Evolutionary conservation across 345 rosid genomes (phyloP).

Genomic region (Brassica nigra): DNA sequence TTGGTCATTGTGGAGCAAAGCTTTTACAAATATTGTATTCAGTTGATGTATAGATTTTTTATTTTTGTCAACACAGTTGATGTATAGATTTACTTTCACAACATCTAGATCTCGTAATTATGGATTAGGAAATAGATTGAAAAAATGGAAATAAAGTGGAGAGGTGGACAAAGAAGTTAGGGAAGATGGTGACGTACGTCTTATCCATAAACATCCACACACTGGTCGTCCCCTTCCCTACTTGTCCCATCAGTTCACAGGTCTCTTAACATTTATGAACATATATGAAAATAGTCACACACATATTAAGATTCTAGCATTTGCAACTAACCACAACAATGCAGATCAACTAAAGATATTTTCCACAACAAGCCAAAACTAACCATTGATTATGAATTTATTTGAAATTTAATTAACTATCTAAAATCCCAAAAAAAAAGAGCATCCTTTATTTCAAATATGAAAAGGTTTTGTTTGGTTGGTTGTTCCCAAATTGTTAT

Average conservation of each 20-base stretch:
- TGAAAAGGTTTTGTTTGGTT: constrained; percentile 37
- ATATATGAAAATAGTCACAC: neutral
- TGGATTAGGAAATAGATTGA: neutral
- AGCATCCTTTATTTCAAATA: constrained; percentile 40
- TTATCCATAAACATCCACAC: constrained; percentile 49
- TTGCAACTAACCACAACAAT: neutral
- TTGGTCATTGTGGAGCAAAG: neutral
- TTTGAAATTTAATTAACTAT: constrained; percentile 1
- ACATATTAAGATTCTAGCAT: neutral
- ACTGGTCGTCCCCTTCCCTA: constrained; percentile 32
- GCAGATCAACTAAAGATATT: neutral
- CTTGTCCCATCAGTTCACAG: constrained; percentile 34
- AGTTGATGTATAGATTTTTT: no score
- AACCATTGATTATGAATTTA: neutral
- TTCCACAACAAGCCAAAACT: constrained; percentile 1
- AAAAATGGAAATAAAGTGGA: neutral
- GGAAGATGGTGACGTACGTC: constrained; percentile 65
- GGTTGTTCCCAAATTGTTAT: constrained; percentile 37
- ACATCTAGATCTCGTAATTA: neutral
- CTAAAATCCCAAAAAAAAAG: constrained; percentile 9
- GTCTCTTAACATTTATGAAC: neutral
- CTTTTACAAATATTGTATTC: neutral
- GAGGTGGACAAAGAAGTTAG: constrained; percentile 41
- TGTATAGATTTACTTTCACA: neutral
- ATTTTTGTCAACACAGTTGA: neutral